Conservation (phyloP, 768 basidiomycete genomes). For the Russula emetica region DNA sequence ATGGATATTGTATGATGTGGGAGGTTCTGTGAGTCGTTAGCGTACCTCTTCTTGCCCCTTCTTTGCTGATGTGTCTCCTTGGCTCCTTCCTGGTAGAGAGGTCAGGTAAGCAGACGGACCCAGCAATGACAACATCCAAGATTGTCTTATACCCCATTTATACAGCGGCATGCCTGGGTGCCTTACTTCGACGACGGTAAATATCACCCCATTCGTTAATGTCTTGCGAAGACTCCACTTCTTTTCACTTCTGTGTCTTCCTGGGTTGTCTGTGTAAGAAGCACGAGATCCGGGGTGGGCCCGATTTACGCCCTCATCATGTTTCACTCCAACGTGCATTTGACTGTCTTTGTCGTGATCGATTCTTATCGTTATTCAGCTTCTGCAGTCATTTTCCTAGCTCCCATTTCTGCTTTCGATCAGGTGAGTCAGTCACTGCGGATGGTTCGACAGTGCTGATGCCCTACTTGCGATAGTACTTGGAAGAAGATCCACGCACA, state of each 20-base stretch:
- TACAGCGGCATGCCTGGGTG: conserved; percentile 72
- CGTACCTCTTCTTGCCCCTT: neutral
- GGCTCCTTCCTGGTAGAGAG: conserved; percentile 16
- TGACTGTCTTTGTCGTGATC: conserved; percentile 6
- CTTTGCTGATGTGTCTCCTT: conserved; percentile 20
- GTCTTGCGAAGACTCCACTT: conserved; percentile 45
- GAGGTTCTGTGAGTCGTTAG: conserved; percentile 60
- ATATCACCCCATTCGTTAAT: conserved; percentile 16
- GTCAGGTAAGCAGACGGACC: conserved; percentile 23
- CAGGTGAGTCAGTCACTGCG: conserved; percentile 46
- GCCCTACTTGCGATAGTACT: conserved; percentile 47
- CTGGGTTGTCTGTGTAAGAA: conserved; percentile 29
- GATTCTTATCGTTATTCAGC: conserved; percentile 40
- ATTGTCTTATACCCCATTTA: neutral
- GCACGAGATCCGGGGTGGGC: conserved; percentile 1
- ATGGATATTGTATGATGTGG: conserved; percentile 82
- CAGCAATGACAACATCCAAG: neutral
- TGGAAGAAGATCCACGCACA: conserved; percentile 81
- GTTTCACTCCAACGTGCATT: conserved; percentile 6
- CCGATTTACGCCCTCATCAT: conserved; percentile 4
- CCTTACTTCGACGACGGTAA: conserved; percentile 75
- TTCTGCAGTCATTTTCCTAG: conserved; percentile 81
- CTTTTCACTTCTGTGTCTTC: conserved; percentile 60
- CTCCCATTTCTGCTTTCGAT: conserved; percentile 83
- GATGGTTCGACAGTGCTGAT: conserved; percentile 41